Conservation (phyloP, 192 early-diverging fungal species). For the Gonapodya sp. region DNA sequence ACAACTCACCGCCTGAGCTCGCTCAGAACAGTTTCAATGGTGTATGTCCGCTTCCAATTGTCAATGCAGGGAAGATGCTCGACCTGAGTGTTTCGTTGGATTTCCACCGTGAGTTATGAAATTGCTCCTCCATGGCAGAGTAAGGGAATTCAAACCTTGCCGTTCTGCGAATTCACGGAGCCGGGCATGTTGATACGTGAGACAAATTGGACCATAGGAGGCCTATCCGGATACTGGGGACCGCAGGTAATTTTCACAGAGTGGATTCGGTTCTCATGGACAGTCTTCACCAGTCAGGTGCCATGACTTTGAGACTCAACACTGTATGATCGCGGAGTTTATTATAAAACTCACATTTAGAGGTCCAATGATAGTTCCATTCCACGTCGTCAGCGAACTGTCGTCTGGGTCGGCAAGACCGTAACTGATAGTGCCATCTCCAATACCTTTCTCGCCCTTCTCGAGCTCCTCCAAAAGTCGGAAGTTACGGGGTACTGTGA, state of each 20-base stretch:
- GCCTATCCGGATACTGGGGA: conserved; percentile 68
- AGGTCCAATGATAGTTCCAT: conserved; percentile 87
- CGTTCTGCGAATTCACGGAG: conserved; percentile 71
- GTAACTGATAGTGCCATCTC: conserved; percentile 89
- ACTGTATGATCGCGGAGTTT: background rate
- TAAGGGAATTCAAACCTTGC: conserved; percentile 41
- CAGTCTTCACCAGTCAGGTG: conserved; percentile 10
- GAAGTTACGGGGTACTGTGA: conserved; percentile 95
- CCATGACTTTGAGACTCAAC: background rate
- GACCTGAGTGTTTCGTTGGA: conserved; percentile 35
- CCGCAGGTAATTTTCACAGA: conserved; percentile 75
- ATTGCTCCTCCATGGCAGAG: background rate
- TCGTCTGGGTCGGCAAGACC: conserved; percentile 79
- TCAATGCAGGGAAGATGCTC: conserved; percentile 66
- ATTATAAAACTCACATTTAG: conserved; percentile 43
- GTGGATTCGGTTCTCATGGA: conserved; percentile 97
- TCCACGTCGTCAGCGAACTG: conserved; percentile 75
- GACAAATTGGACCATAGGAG: conserved; percentile 71
- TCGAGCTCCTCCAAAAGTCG: conserved; percentile 93
- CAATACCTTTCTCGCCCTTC: conserved; percentile 88
- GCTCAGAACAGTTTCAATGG: conserved; percentile 68
- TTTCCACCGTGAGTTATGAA: background rate
- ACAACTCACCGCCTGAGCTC: conserved; percentile 64
- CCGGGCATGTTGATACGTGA: conserved; percentile 71
- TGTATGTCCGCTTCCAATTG: conserved; percentile 70